phyloP scores from a whole-genome alignment of 1,284 basidiomycete species.

The Naganishia cerealis region DNA sequence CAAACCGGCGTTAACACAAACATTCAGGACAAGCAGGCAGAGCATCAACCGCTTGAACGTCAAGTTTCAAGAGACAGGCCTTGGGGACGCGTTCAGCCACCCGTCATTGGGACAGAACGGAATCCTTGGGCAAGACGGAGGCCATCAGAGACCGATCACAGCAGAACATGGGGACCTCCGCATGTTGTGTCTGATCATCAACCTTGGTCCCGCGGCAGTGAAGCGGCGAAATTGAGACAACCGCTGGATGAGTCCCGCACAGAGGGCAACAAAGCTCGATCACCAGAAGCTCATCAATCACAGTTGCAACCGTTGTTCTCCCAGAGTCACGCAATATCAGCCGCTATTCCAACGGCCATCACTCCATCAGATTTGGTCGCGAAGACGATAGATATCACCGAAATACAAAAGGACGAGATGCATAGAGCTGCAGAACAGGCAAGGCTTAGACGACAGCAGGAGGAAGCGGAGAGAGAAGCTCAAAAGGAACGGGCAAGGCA shows the following conservation, averaged over 20 bases:
- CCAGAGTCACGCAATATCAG: constrained; percentile 3
- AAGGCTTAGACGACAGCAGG: constrained; percentile 66
- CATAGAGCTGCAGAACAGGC: constrained; percentile 85
- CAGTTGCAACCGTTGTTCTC: constrained; percentile 16
- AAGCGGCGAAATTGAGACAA: neutral
- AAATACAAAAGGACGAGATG: constrained; percentile 78
- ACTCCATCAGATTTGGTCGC: neutral
- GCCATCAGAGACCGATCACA: constrained; percentile 22
- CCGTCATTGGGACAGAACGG: constrained; percentile 3
- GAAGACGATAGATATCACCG: constrained; percentile 46
- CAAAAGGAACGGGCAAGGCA: constrained; percentile 77
- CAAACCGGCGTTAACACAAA: neutral
- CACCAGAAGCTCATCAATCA: constrained; percentile 14
- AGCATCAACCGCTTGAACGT: constrained; percentile 29
- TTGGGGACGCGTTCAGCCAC: constrained; percentile 15
- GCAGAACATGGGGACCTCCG: constrained; percentile 23
- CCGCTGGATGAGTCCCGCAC: neutral
- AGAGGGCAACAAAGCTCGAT: neutral
- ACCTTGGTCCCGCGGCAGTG: constrained; percentile 15
- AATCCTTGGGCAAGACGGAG: constrained; percentile 20
- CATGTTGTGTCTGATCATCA: constrained; percentile 9
- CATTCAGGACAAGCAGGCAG: neutral
- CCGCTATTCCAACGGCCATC: constrained; percentile 30
- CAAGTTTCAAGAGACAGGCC: constrained; percentile 30
- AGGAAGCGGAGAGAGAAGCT: constrained; percentile 80